Evolutionary conservation across 352 stramenopile genomes (phyloP).

Genomic region (Achlya hypogyna): DNA sequence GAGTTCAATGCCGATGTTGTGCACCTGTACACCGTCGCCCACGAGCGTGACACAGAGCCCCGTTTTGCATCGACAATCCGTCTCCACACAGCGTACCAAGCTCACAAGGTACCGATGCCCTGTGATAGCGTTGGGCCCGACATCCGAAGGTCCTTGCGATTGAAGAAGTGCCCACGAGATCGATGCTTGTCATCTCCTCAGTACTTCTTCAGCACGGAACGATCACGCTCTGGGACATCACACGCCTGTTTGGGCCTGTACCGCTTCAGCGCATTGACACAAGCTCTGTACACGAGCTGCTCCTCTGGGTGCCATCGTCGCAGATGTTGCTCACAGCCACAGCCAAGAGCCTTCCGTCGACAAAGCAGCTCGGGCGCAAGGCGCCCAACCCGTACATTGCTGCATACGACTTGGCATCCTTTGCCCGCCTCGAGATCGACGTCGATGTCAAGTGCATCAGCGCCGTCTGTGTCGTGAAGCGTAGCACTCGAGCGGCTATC

Average conservation of each 20-base stretch:
- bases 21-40: slow-evolving; percentile 50
- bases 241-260: slow-evolving; percentile 37
- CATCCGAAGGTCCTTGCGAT: slow-evolving; percentile 33
- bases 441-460: not conserved
- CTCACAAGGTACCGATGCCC: slow-evolving; percentile 27
- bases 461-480: not conserved
- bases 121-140: not conserved
- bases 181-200: slow-evolving; percentile 46
- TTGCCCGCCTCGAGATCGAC: not conserved
- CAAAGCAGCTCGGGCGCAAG: not conserved
- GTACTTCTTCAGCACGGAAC: slow-evolving; percentile 31
- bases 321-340: slow-evolving; percentile 35
- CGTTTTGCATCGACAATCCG: slow-evolving; percentile 55
- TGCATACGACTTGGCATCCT: slow-evolving; percentile 4
- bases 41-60: slow-evolving; percentile 48
- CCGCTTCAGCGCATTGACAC: slow-evolving; percentile 59
- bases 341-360: not conserved
- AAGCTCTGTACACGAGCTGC: slow-evolving; percentile 37
- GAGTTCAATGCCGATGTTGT: slow-evolving; percentile 56
- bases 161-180: slow-evolving; percentile 36
- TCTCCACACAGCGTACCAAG: slow-evolving; percentile 65
- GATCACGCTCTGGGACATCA: slow-evolving; percentile 53
- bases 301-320: slow-evolving; percentile 44
- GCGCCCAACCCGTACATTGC: not conserved
- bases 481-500: not conserved